A percentile compares a stretch with the other conserved stretches of the same genome.
Conservation (phyloP, 2,329 filamentous ascomycete species). For the Cercospora sesami region DNA sequence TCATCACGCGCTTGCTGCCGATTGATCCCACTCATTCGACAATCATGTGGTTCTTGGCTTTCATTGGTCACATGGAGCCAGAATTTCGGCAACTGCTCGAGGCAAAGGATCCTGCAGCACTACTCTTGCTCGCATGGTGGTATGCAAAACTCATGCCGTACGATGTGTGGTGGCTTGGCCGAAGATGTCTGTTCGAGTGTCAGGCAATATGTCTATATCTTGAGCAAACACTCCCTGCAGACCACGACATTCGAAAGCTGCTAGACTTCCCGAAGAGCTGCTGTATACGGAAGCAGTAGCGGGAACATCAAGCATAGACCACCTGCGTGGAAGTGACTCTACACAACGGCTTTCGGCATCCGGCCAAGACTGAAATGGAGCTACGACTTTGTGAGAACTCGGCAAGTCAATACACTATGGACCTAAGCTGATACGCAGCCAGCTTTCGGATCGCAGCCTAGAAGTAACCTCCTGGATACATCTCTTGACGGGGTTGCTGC, state of each 20-base stretch:
- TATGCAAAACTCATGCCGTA: constrained; percentile 51
- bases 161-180: constrained; percentile 52
- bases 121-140: constrained; percentile 60
- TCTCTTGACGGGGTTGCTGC: not conserved
- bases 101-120: constrained; percentile 54
- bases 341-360: not conserved
- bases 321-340: not conserved
- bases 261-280: constrained; percentile 21
- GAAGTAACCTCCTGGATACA: not conserved
- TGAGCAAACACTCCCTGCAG: constrained; percentile 27
- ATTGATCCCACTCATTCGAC: constrained; percentile 44
- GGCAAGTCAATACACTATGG: not conserved
- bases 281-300: constrained; percentile 8
- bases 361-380: not conserved
- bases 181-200: constrained; percentile 52
- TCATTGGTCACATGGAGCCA: constrained; percentile 49
- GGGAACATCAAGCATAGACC: not conserved
- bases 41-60: constrained; percentile 50
- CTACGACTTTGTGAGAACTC: not conserved
- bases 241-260: constrained; percentile 17
- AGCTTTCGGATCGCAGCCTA: not conserved
- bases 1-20: constrained; percentile 43
- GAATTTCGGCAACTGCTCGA: constrained; percentile 51
- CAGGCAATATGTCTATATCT: constrained; percentile 52
- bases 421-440: not conserved